Conservation (phyloP, 2,329 filamentous ascomycete genomes). For the Colletotrichum magnum region DNA sequence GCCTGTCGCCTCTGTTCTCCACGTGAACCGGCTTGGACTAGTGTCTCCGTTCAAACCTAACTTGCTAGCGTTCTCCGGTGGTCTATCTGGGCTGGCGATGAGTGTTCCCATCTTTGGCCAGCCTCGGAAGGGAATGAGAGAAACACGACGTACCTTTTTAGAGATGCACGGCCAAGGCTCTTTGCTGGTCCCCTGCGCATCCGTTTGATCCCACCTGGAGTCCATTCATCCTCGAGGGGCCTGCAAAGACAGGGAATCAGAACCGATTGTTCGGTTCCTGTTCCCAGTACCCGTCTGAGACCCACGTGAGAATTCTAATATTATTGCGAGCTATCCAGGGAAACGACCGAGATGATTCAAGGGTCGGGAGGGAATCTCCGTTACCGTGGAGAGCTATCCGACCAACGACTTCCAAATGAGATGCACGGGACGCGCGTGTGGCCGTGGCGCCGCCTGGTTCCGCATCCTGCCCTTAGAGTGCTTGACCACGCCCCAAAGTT, state of each 20-base stretch:
- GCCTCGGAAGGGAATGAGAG: too few species aligned
- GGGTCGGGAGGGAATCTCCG: conserved; percentile 6
- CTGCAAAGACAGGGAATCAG: not conserved
- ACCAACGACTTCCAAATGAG: not conserved
- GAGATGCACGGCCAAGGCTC: conserved; percentile 14
- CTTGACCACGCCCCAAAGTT: not conserved
- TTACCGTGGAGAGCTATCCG: conserved; percentile 23
- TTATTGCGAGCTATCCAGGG: not conserved
- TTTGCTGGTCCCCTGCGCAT: conserved; percentile 1
- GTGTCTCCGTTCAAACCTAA: conserved; percentile 34
- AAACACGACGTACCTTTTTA: not conserved
- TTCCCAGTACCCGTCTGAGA: not conserved
- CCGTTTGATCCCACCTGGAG: conserved; percentile 9
- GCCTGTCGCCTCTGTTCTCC: conserved; percentile 25
- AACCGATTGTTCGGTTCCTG: conserved; percentile 1
- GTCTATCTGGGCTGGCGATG: conserved; percentile 14
- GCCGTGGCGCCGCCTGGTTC: conserved; percentile 14
- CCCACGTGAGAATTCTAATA: conserved; percentile 4
- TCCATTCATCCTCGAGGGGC: not conserved
- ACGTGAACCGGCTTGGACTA: conserved; percentile 35
- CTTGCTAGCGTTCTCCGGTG: conserved; percentile 22
- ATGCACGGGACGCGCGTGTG: conserved; percentile 4
- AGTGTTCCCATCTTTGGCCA: too few species aligned
- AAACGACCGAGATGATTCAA: conserved; percentile 1
- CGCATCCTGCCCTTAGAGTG: conserved; percentile 19